These are phyloP conservation scores for Verticillium longisporum DNA, from an alignment of 2,329 filamentous ascomycete genomes.

Conservation along the genomic window DNA sequence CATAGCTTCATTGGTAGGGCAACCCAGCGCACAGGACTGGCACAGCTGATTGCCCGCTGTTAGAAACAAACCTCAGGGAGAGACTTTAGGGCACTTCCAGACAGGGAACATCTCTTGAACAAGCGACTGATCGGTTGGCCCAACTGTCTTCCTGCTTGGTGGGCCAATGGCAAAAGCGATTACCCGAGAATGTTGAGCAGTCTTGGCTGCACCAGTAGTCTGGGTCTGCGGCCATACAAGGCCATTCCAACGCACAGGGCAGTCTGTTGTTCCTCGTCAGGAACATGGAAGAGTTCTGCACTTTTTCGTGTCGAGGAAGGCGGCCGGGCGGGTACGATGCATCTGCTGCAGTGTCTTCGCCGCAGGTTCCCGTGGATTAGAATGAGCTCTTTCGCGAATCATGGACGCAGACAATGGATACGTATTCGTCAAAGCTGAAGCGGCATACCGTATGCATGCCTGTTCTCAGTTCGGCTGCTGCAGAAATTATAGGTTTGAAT, in stretches of 20 bases:
- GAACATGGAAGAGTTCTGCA: slow-evolving; percentile 4
- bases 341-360: slow-evolving; percentile 22
- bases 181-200: background rate
- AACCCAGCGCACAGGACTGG: too few relatives aligned
- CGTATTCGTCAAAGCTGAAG: slow-evolving; percentile 6
- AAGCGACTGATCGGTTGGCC: background rate
- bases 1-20: too few relatives aligned
- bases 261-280: background rate
- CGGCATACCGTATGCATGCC: background rate
- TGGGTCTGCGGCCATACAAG: background rate
- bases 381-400: slow-evolving; percentile 18
- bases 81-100: background rate
- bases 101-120: background rate
- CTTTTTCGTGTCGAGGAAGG: slow-evolving; percentile 16
- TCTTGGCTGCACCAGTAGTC: background rate
- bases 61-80: background rate
- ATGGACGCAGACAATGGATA: slow-evolving; percentile 4
- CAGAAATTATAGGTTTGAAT: background rate
- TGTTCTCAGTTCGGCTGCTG: background rate
- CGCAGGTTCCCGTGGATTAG: slow-evolving; percentile 29
- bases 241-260: background rate
- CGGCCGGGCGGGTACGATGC: background rate
- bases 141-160: background rate
- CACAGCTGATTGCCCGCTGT: too few relatives aligned
- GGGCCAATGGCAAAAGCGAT: background rate